These are phyloP conservation scores for Russula foetens DNA, from an alignment of 768 basidiomycete genomes.

Conservation along the genomic window DNA sequence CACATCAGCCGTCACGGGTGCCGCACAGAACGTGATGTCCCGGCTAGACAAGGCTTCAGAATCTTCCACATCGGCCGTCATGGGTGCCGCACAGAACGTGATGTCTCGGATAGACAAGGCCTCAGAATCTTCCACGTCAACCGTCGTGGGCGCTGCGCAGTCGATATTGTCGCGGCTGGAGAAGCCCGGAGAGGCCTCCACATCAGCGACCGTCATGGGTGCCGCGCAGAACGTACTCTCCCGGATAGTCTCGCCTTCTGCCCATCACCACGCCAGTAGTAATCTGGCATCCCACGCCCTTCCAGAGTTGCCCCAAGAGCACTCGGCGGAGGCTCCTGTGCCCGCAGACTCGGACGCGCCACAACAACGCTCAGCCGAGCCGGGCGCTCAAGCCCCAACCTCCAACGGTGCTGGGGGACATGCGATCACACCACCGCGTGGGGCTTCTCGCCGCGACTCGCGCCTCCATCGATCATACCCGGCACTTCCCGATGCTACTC, in stretches of 20 bases:
- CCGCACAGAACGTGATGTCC: too few relatives aligned
- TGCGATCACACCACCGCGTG: neutral
- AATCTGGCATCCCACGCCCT: neutral
- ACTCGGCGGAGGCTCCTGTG: neutral
- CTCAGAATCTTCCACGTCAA: too few relatives aligned
- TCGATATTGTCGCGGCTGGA: too few relatives aligned
- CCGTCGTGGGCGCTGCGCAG: too few relatives aligned
- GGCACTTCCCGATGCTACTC: neutral
- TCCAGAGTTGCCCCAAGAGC: neutral
- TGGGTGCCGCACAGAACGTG: too few relatives aligned
- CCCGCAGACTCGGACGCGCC: neutral
- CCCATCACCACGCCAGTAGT: neutral
- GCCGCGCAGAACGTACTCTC: neutral
- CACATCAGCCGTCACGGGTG: too few relatives aligned
- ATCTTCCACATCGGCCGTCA: too few relatives aligned
- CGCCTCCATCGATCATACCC: neutral
- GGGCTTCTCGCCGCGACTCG: neutral
- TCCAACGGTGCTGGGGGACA: neutral
- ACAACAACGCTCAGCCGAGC: neutral
- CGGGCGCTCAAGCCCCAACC: neutral
- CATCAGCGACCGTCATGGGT: too few relatives aligned
- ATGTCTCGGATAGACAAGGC: neutral
- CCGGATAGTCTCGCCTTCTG: neutral
- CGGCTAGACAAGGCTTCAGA: too few relatives aligned
- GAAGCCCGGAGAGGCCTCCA: too few relatives aligned